A percentile compares a stretch with the other conserved stretches of the same genome.
phyloP scores from a whole-genome alignment of 176 grass and related monocot species.

The Juncus inflexus region DNA sequence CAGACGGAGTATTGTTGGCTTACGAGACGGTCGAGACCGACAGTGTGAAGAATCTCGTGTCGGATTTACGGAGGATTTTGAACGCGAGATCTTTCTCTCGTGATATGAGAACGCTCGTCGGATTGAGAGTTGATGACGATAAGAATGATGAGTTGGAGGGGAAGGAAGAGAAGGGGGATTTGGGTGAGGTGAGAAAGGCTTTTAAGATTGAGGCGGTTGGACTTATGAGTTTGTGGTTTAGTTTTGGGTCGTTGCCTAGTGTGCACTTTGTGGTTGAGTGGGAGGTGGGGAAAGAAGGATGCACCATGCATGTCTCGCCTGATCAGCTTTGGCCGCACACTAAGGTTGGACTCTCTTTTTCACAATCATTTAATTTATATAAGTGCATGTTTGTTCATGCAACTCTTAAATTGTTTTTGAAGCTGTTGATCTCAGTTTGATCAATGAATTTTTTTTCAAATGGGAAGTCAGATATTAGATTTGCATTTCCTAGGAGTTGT shows the following conservation, averaged over 20 bases:
- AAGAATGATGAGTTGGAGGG: constrained; percentile 64
- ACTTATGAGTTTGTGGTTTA: constrained; percentile 97
- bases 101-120: constrained; percentile 87
- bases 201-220: constrained; percentile 98
- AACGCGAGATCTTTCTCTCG: constrained; percentile 73
- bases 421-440: not conserved
- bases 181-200: constrained; percentile 74
- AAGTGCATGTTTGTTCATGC: not conserved
- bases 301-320: constrained; percentile 96
- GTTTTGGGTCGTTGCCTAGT: constrained; percentile 84
- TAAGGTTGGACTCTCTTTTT: constrained; percentile 48
- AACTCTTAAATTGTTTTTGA: no score
- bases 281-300: constrained; percentile 75
- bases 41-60: constrained; percentile 72
- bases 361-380: constrained; percentile 2
- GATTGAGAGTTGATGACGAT: constrained; percentile 49
- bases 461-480: no score
- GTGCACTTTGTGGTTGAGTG: constrained; percentile 99
- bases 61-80: constrained; percentile 69
- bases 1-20: constrained; percentile 67
- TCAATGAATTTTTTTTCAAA: not conserved
- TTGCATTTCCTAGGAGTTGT: no score
- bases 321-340: constrained; percentile 99
- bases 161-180: constrained; percentile 44
- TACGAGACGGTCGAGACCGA: constrained; percentile 80